Conservation (phyloP, 306 rosid species). For the Cicer cuneatum region DNA sequence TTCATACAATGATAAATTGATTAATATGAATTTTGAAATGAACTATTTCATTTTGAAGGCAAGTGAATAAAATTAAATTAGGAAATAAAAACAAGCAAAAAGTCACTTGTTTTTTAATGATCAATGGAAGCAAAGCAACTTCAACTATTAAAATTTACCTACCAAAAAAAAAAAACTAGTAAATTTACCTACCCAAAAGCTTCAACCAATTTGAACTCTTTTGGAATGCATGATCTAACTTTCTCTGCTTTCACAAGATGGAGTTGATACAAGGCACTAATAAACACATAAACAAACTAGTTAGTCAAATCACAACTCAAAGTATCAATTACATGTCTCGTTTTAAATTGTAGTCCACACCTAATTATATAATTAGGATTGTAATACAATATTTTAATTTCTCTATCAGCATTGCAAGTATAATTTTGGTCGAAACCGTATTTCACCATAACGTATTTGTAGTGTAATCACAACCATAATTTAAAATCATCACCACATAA, state of each 20-base stretch:
- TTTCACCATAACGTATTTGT: too few species aligned
- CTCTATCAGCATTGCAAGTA: too few species aligned
- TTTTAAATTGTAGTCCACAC: too few species aligned
- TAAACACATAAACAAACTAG: constrained; percentile 5
- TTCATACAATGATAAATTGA: neutral
- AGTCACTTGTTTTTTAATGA: too few species aligned
- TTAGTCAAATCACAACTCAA: neutral
- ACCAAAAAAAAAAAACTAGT: neutral
- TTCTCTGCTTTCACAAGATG: constrained; percentile 87
- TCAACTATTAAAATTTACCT: neutral
- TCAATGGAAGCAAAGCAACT: neutral
- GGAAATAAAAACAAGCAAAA: too few species aligned
- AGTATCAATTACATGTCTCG: neutral
- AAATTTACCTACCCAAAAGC: constrained; percentile 82
- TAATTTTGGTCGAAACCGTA: too few species aligned
- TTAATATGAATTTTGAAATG: neutral
- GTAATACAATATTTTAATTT: too few species aligned
- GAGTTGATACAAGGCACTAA: constrained; percentile 90
- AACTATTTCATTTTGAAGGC: neutral
- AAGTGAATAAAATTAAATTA: too few species aligned
- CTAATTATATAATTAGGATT: too few species aligned
- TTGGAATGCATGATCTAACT: constrained; percentile 80
- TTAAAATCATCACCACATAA: too few species aligned
- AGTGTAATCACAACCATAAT: too few species aligned
- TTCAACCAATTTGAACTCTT: constrained; percentile 84